These are phyloP conservation scores for Penicillium sp. DNA, from an alignment of 2,329 filamentous ascomycete species.

Conservation along the genomic window DNA sequence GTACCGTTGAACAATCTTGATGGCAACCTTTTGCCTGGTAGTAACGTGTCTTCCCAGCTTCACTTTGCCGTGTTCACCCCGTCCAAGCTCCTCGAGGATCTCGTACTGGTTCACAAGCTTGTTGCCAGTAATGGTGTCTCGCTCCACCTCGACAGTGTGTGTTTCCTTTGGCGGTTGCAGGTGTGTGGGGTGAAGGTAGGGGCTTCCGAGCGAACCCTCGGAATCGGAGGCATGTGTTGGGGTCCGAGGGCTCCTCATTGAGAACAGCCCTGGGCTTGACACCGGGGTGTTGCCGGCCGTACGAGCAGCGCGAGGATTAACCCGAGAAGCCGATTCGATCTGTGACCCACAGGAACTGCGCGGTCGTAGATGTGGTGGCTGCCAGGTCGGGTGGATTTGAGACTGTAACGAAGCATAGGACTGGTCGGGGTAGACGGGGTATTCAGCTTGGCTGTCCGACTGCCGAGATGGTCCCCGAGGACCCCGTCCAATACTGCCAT, in stretches of 20 bases:
- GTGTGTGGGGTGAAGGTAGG: constrained; percentile 66
- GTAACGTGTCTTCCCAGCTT: constrained; percentile 82
- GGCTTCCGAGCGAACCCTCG: constrained; percentile 47
- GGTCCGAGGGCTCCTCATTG: constrained; percentile 32
- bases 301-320: constrained; percentile 30
- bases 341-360: constrained; percentile 44
- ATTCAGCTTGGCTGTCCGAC: constrained; percentile 30
- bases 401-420: constrained; percentile 46
- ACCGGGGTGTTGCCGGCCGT: constrained; percentile 47
- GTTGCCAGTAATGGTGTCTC: constrained; percentile 80
- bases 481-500: constrained; percentile 22
- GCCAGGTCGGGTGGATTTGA: constrained; percentile 41
- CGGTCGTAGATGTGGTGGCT: constrained; percentile 38
- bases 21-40: constrained; percentile 76
- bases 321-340: constrained; percentile 22
- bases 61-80: constrained; percentile 95
- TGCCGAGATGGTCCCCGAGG: constrained; percentile 30
- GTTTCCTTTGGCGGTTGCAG: constrained; percentile 75
- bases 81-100: constrained; percentile 91
- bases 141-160: constrained; percentile 84
- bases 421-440: constrained; percentile 47
- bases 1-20: constrained; percentile 97
- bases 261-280: constrained; percentile 47
- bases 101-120: constrained; percentile 98
- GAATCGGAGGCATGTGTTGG: constrained; percentile 36